These are phyloP conservation scores for Chloris gayana DNA, from an alignment of 176 grass and related monocot species.

Conservation along the genomic window DNA sequence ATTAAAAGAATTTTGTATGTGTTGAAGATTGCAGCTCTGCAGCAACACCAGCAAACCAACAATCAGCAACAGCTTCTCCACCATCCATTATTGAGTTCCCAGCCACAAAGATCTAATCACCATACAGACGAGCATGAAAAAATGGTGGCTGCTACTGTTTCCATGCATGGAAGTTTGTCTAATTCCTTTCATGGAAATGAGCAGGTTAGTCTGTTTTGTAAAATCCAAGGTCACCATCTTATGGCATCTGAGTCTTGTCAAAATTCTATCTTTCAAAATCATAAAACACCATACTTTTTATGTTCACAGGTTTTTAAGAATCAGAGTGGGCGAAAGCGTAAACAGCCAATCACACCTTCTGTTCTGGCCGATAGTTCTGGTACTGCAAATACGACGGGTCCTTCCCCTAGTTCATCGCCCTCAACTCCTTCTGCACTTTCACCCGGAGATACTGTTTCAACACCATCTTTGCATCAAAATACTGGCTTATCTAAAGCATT, in stretches of 20 bases:
- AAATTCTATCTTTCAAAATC: conserved; percentile 9
- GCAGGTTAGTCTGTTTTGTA: conserved; percentile 56
- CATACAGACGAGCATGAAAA: conserved; percentile 65
- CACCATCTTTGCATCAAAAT: conserved; percentile 54
- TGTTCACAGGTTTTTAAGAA: conserved; percentile 66
- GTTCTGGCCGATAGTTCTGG: conserved; percentile 88
- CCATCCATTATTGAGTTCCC: conserved; percentile 63
- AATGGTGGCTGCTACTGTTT: conserved; percentile 51
- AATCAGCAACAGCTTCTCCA: conserved; percentile 71
- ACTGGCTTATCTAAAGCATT: conserved; percentile 55
- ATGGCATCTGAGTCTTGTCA: not conserved
- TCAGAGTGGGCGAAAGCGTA: conserved; percentile 68
- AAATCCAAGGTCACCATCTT: conserved; percentile 21
- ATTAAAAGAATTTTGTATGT: conserved; percentile 25
- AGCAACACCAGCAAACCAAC: conserved; percentile 76
- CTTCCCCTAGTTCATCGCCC: conserved; percentile 82
- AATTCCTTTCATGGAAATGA: conserved; percentile 62
- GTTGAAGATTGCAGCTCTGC: conserved; percentile 85
- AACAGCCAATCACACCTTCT: conserved; percentile 71
- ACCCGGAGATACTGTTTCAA: conserved; percentile 80
- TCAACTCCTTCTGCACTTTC: conserved; percentile 89
- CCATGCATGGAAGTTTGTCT: conserved; percentile 62
- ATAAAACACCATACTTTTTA: conserved; percentile 21
- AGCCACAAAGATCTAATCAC: conserved; percentile 73
- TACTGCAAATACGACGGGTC: conserved; percentile 75